Conservation (phyloP, 305 asterid species). For the Coffea humblotiana region DNA sequence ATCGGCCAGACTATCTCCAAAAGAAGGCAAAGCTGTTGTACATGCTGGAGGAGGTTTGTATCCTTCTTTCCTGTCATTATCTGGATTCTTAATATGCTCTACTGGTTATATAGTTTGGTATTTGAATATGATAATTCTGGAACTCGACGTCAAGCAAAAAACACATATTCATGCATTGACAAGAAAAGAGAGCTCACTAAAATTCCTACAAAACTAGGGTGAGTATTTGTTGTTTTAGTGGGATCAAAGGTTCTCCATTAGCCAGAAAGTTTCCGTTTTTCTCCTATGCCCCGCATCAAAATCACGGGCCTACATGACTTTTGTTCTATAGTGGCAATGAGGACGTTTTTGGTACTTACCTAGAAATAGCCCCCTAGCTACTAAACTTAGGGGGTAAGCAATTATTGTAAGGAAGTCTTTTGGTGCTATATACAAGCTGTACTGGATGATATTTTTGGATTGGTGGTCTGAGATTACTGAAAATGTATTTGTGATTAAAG, state of each 20-base stretch:
- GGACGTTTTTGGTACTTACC: background rate
- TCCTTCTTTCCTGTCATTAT: background rate
- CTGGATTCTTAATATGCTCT: background rate
- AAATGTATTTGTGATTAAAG: background rate
- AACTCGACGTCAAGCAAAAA: background rate
- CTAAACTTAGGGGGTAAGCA: background rate
- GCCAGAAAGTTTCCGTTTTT: background rate
- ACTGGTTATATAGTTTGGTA: background rate
- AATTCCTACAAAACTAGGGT: background rate
- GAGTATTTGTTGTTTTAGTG: too few relatives aligned
- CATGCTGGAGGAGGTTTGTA: slow-evolving; percentile 83
- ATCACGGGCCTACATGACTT: background rate
- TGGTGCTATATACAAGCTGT: too few relatives aligned
- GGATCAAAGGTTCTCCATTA: background rate
- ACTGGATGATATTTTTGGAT: background rate
- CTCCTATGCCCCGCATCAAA: background rate
- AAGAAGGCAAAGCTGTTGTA: slow-evolving; percentile 63
- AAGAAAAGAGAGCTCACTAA: background rate
- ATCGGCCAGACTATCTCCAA: slow-evolving; percentile 45
- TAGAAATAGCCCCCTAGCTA: background rate
- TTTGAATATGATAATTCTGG: background rate
- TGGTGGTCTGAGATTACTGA: background rate
- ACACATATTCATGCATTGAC: background rate
- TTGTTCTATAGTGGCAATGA: background rate
- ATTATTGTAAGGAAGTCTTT: background rate